Conservation (phyloP, 257 asterid genomes). For the Thymus mandschuricus region DNA sequence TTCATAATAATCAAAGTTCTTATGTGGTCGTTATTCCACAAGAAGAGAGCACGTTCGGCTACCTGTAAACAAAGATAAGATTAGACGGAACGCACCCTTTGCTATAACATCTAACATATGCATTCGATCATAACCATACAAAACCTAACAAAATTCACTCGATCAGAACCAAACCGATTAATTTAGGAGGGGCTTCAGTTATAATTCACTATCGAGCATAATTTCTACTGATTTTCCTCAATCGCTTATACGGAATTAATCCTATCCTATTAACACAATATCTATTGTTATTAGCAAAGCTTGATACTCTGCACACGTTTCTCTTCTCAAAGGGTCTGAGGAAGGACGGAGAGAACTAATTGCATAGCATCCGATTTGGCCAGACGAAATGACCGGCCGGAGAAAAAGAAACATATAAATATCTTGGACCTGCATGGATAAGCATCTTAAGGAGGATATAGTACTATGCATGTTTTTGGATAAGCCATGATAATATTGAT, state of each 20-base stretch:
- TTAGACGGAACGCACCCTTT: slow-evolving; percentile 7
- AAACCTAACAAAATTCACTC: background rate
- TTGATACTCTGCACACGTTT: too few relatives aligned
- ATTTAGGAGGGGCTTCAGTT: background rate
- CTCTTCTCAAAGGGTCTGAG: background rate
- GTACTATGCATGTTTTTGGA: background rate
- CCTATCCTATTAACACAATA: background rate
- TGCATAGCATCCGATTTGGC: background rate
- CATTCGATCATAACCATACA: background rate
- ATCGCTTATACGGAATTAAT: background rate
- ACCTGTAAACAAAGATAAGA: slow-evolving; percentile 43
- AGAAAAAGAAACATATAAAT: background rate
- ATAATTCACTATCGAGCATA: background rate
- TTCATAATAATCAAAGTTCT: slow-evolving; percentile 48
- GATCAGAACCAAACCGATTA: background rate
- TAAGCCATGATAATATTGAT: background rate
- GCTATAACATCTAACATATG: background rate
- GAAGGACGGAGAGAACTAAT: background rate
- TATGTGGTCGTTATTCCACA: slow-evolving; percentile 70
- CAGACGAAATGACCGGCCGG: background rate
- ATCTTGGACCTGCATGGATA: background rate
- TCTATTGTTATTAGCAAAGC: background rate
- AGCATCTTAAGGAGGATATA: slow-evolving; percentile 6
- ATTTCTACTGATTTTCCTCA: background rate
- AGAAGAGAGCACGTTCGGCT: slow-evolving; percentile 69